These are phyloP conservation scores for Parietaria judaica DNA, from an alignment of 306 rosid species.

Conservation along the genomic window DNA sequence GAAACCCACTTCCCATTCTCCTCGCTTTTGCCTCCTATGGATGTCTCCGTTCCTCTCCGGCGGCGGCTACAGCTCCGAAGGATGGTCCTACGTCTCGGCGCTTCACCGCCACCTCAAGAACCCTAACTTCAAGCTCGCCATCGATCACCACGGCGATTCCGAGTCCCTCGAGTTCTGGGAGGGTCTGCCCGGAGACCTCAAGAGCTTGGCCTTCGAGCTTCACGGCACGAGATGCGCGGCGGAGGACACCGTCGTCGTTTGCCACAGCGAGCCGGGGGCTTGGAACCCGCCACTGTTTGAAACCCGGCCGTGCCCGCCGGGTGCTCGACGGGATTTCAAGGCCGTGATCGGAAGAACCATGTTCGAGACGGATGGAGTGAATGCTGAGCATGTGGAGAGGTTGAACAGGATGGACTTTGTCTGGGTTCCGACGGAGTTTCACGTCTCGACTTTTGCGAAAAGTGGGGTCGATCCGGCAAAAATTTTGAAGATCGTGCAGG, in stretches of 20 bases:
- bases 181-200: conserved; percentile 44
- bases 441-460: conserved; percentile 42
- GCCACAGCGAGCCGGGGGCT: conserved; percentile 89
- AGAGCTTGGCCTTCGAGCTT: conserved; percentile 47
- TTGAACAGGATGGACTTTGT: conserved; percentile 67
- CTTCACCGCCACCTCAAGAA: conserved; percentile 34
- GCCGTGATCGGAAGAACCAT: conserved; percentile 74
- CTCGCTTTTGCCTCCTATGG: conserved; percentile 54
- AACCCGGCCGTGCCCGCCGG: conserved; percentile 72
- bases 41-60: conserved; percentile 89
- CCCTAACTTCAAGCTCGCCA: conserved; percentile 43
- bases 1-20: conserved; percentile 14
- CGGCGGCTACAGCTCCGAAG: conserved; percentile 86
- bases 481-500: conserved; percentile 75
- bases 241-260: conserved; percentile 62
- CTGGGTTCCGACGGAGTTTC: conserved; percentile 88
- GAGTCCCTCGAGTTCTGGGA: conserved; percentile 65
- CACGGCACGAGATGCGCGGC: conserved; percentile 40
- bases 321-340: conserved; percentile 46
- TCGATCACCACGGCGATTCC: conserved; percentile 66
- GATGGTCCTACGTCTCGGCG: conserved; percentile 70
- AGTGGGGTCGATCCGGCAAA: conserved; percentile 79
- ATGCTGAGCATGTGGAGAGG: conserved; percentile 40
- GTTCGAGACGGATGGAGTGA: conserved; percentile 78
- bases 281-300: conserved; percentile 77